Base-by-base conservation (phyloP, 2,329 filamentous ascomycete species). In the Sodiomyces alkalinus region DNA sequence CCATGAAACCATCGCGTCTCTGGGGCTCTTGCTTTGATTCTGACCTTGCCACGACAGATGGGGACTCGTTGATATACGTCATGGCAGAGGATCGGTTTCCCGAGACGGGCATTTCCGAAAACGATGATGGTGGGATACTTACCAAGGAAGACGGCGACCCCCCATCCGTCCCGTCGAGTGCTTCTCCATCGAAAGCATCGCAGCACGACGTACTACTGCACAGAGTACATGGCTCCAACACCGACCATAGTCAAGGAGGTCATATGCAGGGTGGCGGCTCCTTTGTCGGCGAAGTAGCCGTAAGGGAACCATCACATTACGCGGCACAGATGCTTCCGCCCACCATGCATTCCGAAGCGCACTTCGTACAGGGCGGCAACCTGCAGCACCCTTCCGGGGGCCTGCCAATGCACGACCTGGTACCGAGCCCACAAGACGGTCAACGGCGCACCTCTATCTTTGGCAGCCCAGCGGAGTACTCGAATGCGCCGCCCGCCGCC, bases 51-150 rank as follows among this genome's bases (percentile, higher is more conserved):
- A n/a, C 19, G 10, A 4, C 28, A 70, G 66, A 69, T 41, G 60
- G 45, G 25, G 51, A 50, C 4, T 58, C 56, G 7, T 51, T 56
- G 22, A 51, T 68, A 12, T 60, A 55, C 28, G 60, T 71, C 24
- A 63, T 62, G 51, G 54, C 59, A 3, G 62, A 67, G 30, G 63
- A 69, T 35, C 64, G 64, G 36, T 45, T 60, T 6, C 51, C 54
- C 4, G 60, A 66, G 26, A 56, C 51, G 17, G 62, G 58, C 27
- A 41, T 49, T 10, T 64, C 59, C 2, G 62, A 68, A 13, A 58
- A 56, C 14, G 65, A 69, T 5, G 49, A 56, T 12, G 51, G 53
- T 7, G 49, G n/a, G n/a, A n/a, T 42, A 7, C 43, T 51, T 3
- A 45, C 49, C 27, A 53, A 58, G 28, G 58, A 60, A 16, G 58